phyloP scores from a whole-genome alignment of 2,329 filamentous ascomycete species.

The Akanthomyces lecanii region DNA sequence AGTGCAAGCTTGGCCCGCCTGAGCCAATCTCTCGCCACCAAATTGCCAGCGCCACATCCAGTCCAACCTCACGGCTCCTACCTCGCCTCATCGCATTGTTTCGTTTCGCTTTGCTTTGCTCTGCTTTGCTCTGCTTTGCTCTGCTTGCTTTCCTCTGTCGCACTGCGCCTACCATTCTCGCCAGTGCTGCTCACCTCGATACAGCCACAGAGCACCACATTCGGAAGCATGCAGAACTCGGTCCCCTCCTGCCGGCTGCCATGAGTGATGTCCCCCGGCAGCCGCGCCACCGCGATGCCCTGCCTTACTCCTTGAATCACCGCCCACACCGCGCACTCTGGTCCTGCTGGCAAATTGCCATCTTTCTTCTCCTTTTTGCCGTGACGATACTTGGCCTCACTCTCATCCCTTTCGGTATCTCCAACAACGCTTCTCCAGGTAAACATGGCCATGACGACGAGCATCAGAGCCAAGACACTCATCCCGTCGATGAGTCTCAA shows the following conservation, averaged over 20 bases:
- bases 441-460: constrained; percentile 11
- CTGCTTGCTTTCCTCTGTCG: not conserved
- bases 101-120: not conserved
- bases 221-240: not conserved
- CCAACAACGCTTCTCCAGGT: not conserved
- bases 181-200: not conserved
- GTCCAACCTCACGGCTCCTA: not conserved
- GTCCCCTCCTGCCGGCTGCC: not conserved
- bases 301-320: not conserved
- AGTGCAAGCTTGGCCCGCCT: no score
- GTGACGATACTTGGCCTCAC: constrained; percentile 24
- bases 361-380: constrained; percentile 24
- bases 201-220: not conserved
- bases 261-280: constrained; percentile 4
- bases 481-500: not conserved
- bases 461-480: not conserved
- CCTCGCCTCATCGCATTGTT: not conserved
- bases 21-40: not conserved
- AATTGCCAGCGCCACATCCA: not conserved
- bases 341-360: constrained; percentile 18
- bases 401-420: constrained; percentile 22
- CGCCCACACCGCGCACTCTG: constrained; percentile 1
- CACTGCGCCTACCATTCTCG: not conserved
- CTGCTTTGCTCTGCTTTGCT: no score
- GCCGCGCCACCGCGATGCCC: constrained; percentile 3